Conservation (phyloP, 2,329 filamentous ascomycete genomes). For the Aureobasidium melanogenum region DNA sequence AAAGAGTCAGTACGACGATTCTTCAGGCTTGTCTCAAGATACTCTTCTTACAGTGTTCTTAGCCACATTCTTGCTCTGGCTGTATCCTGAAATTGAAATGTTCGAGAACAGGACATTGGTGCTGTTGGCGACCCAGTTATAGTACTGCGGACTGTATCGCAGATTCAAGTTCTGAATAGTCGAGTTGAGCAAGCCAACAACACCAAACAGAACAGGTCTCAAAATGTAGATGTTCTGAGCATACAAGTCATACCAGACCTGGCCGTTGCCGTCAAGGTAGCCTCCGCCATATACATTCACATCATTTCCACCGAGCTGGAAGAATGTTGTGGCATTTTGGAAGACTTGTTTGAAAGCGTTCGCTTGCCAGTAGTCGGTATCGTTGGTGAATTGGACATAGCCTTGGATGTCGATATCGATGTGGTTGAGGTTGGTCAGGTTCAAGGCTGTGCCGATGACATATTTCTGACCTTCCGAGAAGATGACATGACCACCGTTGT, state of each 20-base stretch:
- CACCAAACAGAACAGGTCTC: slow-evolving; percentile 50
- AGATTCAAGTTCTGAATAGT: slow-evolving; percentile 53
- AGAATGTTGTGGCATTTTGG: slow-evolving; percentile 60
- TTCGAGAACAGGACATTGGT: slow-evolving; percentile 55
- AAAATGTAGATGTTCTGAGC: slow-evolving; percentile 48
- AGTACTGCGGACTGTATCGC: slow-evolving; percentile 54
- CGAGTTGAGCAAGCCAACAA: slow-evolving; percentile 49
- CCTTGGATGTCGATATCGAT: slow-evolving; percentile 56
- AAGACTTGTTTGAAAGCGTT: slow-evolving; percentile 56
- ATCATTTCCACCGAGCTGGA: slow-evolving; percentile 55
- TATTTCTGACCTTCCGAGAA: slow-evolving; percentile 49
- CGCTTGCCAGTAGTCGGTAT: slow-evolving; percentile 60
- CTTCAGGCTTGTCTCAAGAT: too few species aligned
- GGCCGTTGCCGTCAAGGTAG: slow-evolving; percentile 55
- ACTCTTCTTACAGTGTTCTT: slow-evolving; percentile 47
- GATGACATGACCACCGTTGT: slow-evolving; percentile 54
- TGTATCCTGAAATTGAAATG: slow-evolving; percentile 50
- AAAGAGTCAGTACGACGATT: not conserved
- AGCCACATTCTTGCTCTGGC: slow-evolving; percentile 43
- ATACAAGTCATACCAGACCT: slow-evolving; percentile 57
- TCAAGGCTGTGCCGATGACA: slow-evolving; percentile 54
- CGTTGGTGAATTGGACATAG: slow-evolving; percentile 53
- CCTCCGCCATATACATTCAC: slow-evolving; percentile 61
- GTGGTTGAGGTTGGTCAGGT: slow-evolving; percentile 55
- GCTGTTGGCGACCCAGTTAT: slow-evolving; percentile 58